A percentile compares a stretch with the other conserved stretches of the same genome.
These are phyloP conservation scores for Pseudogymnoascus sp. DNA, from an alignment of 2,329 filamentous ascomycete species.

Conservation along the genomic window DNA sequence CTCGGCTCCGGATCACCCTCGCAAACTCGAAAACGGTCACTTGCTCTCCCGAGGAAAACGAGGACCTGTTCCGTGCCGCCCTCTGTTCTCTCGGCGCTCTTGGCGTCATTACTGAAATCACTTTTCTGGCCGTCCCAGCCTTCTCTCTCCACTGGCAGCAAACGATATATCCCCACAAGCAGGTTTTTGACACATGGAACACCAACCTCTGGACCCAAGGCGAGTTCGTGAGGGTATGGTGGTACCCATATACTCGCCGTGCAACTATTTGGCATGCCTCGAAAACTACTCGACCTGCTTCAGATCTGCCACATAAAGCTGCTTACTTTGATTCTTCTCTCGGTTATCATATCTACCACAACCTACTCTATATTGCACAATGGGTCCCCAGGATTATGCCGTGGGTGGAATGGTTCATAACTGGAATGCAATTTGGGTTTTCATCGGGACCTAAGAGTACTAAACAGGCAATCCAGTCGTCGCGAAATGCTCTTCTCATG, in stretches of 20 bases:
- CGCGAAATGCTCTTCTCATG: constrained; percentile 76
- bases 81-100: constrained; percentile 81
- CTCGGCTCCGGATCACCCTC: constrained; percentile 69
- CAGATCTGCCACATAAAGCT: constrained; percentile 42
- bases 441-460: constrained; percentile 55
- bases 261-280: constrained; percentile 88
- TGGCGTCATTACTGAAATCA: constrained; percentile 84
- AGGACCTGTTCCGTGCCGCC: constrained; percentile 78
- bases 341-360: constrained; percentile 87
- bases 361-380: constrained; percentile 73
- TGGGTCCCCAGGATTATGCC: constrained; percentile 73
- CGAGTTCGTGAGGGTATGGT: constrained; percentile 94
- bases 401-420: constrained; percentile 91
- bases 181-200: constrained; percentile 65
- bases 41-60: constrained; percentile 60
- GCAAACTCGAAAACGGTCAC: constrained; percentile 66
- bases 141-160: constrained; percentile 87
- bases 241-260: constrained; percentile 85
- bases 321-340: constrained; percentile 76
- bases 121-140: constrained; percentile 68
- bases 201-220: constrained; percentile 69
- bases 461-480: constrained; percentile 70
- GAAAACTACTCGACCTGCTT: constrained; percentile 56
- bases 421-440: constrained; percentile 97
- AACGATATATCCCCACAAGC: constrained; percentile 60